phyloP scores from a whole-genome alignment of 108 stramenopile genomes.

The Skeletonema tropicum region DNA sequence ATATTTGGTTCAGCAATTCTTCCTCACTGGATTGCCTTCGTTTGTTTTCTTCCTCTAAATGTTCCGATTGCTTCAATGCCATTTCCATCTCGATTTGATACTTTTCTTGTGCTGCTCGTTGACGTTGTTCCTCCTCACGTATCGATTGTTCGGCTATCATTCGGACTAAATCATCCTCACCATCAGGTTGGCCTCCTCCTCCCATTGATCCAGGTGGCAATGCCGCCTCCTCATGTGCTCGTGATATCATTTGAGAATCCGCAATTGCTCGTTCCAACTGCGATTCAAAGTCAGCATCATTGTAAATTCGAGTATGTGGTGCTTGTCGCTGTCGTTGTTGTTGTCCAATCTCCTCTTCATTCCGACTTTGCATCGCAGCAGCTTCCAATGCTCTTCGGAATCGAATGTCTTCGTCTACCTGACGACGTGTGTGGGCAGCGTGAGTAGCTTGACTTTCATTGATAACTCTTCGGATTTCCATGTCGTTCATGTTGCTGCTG shows the following conservation, averaged over 20 bases:
- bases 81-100: slow-evolving; percentile 5
- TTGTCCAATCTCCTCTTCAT: not conserved
- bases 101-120: not conserved
- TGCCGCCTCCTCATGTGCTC: too few species aligned
- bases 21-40: slow-evolving; percentile 1
- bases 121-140: slow-evolving; percentile 5
- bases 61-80: slow-evolving; percentile 13
- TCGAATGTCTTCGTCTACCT: slow-evolving; percentile 19
- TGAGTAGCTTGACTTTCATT: slow-evolving; percentile 13
- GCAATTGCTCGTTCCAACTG: slow-evolving; percentile 1
- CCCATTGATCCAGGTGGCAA: too few species aligned
- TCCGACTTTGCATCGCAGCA: slow-evolving; percentile 1
- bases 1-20: not conserved
- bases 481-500: not conserved
- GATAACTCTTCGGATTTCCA: slow-evolving; percentile 10
- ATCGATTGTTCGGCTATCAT: not conserved
- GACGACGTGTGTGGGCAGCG: slow-evolving; percentile 19
- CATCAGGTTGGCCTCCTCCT: not conserved
- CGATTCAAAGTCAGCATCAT: not conserved
- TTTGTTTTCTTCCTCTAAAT: slow-evolving; percentile 8
- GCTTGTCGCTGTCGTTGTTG: not conserved
- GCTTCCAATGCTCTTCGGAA: slow-evolving; percentile 20
- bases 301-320: not conserved
- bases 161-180: not conserved
- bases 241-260: not conserved